Conservation (phyloP, 225 moss, liverwort and hornwort genomes). For the Sphagnum contortum region DNA sequence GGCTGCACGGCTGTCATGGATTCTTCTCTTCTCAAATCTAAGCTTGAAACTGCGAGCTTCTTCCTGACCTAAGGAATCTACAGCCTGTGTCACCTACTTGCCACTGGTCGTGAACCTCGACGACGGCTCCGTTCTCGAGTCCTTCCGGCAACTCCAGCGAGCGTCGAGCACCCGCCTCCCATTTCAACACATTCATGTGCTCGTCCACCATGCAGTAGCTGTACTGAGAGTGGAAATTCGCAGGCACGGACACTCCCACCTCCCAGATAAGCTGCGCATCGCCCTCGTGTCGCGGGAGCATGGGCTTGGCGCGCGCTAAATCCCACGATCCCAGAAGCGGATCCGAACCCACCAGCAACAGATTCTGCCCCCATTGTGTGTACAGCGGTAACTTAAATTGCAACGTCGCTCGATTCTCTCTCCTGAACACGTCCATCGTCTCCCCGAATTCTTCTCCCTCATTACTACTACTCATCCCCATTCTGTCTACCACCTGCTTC, state of each 20-base stretch:
- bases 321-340: constrained; percentile 52
- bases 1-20: too few species aligned
- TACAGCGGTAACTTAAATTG: constrained; percentile 65
- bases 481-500: too few species aligned
- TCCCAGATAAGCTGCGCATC: constrained; percentile 54
- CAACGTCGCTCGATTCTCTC: constrained; percentile 40
- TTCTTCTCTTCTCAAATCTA: too few species aligned
- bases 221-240: constrained; percentile 64
- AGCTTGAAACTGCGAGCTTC: too few species aligned
- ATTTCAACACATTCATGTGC: constrained; percentile 44
- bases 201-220: constrained; percentile 70
- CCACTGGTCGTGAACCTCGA: constrained; percentile 77
- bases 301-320: constrained; percentile 36
- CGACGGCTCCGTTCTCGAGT: constrained; percentile 43
- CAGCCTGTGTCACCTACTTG: constrained; percentile 31
- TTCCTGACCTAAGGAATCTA: too few species aligned
- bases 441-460: too few species aligned
- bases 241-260: constrained; percentile 60
- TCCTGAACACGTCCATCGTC: constrained; percentile 18
- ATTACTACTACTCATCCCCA: too few species aligned
- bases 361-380: constrained; percentile 81
- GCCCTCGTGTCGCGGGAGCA: constrained; percentile 61
- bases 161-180: constrained; percentile 64
- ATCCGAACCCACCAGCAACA: constrained; percentile 62
- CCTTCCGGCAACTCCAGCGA: constrained; percentile 51